Evolutionary conservation across 1,139 yeast species (phyloP).

Genomic region (Geotrichum histeridarum): DNA sequence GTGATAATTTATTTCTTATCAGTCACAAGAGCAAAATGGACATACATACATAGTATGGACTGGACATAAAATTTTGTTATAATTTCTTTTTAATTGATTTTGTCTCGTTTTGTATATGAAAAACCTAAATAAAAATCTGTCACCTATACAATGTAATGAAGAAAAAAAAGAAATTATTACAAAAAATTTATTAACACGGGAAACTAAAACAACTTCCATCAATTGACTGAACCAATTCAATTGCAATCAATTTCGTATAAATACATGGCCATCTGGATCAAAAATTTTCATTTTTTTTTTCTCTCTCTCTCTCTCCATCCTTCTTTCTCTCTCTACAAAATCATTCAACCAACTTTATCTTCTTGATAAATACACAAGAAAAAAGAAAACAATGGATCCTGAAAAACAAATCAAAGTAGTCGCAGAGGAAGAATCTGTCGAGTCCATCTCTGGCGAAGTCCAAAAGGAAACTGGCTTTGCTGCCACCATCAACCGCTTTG

Average conservation of each 20-base stretch:
- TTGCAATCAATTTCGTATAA: too few species aligned
- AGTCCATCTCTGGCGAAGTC: background rate
- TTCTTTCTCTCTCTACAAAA: background rate
- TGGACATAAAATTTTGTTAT: too few species aligned
- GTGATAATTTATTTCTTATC: too few species aligned
- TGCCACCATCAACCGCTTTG: background rate
- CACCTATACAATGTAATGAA: background rate
- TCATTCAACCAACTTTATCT: background rate
- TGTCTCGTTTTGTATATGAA: too few species aligned
- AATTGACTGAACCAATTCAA: too few species aligned
- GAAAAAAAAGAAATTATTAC: background rate
- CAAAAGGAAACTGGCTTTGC: background rate
- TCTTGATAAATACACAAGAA: background rate
- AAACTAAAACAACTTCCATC: background rate
- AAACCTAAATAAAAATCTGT: too few species aligned
- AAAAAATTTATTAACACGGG: too few species aligned
- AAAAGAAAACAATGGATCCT: conserved; percentile 3
- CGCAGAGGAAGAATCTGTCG: conserved; percentile 3
- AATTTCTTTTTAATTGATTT: background rate
- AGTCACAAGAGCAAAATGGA: background rate
- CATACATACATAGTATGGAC: too few species aligned
- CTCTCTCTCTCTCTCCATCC: background rate
- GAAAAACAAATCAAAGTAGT: conserved; percentile 6
- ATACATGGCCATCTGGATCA: too few species aligned
- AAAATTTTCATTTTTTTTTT: conserved; percentile 5